phyloP scores from a whole-genome alignment of 2,329 filamentous ascomycete genomes.

The Phyllosticta citriasiana region DNA sequence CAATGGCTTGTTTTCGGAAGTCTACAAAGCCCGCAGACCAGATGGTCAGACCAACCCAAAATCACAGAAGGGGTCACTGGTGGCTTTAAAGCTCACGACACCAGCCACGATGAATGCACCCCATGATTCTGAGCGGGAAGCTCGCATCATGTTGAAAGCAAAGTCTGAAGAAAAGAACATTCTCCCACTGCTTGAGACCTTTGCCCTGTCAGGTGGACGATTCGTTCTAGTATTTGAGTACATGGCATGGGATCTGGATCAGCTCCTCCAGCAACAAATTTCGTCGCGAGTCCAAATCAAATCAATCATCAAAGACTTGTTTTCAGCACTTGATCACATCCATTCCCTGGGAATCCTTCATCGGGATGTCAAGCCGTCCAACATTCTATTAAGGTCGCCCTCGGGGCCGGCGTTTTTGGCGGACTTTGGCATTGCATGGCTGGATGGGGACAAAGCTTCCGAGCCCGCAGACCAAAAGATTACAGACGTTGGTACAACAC shows the following conservation, averaged over 20 bases:
- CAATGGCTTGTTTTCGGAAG: slow-evolving; percentile 68
- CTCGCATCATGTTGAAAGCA: slow-evolving; percentile 57
- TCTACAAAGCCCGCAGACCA: slow-evolving; percentile 57
- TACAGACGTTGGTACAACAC: slow-evolving; percentile 85
- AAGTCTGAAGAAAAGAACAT: slow-evolving; percentile 41
- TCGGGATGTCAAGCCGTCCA: slow-evolving; percentile 87
- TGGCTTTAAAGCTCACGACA: slow-evolving; percentile 80
- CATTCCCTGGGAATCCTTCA: slow-evolving; percentile 75
- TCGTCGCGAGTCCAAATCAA: slow-evolving; percentile 30
- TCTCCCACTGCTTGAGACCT: slow-evolving; percentile 62
- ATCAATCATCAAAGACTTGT: slow-evolving; percentile 54
- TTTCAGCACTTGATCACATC: slow-evolving; percentile 59
- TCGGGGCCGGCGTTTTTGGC: slow-evolving; percentile 67
- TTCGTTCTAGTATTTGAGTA: slow-evolving; percentile 81
- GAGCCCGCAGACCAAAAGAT: slow-evolving; percentile 65
- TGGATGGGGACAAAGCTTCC: slow-evolving; percentile 44
- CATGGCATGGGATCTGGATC: slow-evolving; percentile 60
- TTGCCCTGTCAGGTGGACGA: slow-evolving; percentile 57
- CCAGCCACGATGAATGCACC: slow-evolving; percentile 64
- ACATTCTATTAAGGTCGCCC: slow-evolving; percentile 61
- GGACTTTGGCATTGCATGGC: slow-evolving; percentile 92
- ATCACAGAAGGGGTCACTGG: slow-evolving; percentile 21
- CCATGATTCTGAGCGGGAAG: slow-evolving; percentile 74
- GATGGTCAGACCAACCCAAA: slow-evolving; percentile 19
- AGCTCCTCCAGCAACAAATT: slow-evolving; percentile 48